These are phyloP conservation scores for Trichoderma harzianum DNA, from an alignment of 2,329 filamentous ascomycete genomes.

Conservation along the genomic window DNA sequence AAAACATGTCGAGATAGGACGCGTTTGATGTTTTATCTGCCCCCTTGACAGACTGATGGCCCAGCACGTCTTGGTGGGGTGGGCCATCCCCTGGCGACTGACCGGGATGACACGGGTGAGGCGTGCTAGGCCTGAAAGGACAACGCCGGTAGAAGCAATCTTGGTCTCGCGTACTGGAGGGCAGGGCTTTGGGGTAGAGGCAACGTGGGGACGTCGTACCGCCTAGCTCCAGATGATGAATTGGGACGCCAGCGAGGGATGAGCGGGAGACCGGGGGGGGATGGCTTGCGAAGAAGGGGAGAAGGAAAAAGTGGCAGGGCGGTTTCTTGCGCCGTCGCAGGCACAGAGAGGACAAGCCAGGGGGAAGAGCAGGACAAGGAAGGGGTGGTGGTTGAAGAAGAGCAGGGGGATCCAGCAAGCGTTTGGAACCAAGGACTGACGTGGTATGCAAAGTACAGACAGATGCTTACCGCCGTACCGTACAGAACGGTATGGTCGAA, in stretches of 20 bases:
- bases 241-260: conserved; percentile 17
- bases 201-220: conserved; percentile 31
- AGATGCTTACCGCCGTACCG: conserved; percentile 20
- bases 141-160: conserved; percentile 39
- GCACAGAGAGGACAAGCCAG: conserved; percentile 15
- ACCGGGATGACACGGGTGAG: conserved; percentile 50
- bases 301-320: conserved; percentile 17
- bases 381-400: conserved; percentile 30
- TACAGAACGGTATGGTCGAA: conserved; percentile 15
- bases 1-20: conserved; percentile 43
- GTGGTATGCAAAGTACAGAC: conserved; percentile 32
- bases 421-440: conserved; percentile 32
- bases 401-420: conserved; percentile 31
- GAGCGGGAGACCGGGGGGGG: conserved; percentile 18
- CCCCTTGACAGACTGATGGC: conserved; percentile 46
- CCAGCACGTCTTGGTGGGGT: conserved; percentile 40
- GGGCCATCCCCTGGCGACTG: conserved; percentile 40
- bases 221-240: conserved; percentile 24
- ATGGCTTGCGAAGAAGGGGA: conserved; percentile 13
- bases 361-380: conserved; percentile 20
- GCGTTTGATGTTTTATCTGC: conserved; percentile 50
- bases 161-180: conserved; percentile 31
- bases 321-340: conserved; percentile 20
- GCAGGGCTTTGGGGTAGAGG: conserved; percentile 26
- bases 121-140: conserved; percentile 45